These are phyloP conservation scores for Vitis cinerea DNA, from an alignment of 164 flowering plant genomes.

Conservation along the genomic window DNA sequence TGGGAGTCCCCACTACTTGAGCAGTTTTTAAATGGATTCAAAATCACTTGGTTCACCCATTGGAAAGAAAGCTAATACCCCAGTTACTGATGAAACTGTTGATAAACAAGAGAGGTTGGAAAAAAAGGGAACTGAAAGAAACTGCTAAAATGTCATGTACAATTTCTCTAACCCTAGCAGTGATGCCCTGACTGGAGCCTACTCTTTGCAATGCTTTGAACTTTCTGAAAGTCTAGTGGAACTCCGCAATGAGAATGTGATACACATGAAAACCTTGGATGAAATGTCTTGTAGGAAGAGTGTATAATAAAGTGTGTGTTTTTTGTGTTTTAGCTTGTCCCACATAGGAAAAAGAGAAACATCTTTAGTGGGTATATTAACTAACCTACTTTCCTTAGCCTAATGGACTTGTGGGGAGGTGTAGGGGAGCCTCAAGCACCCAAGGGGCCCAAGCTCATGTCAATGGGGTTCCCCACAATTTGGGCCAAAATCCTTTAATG, in stretches of 20 bases:
- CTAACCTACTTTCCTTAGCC: too few species aligned
- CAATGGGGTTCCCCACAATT: too few species aligned
- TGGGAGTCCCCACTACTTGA: conserved; percentile 7
- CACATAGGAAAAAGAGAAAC: too few species aligned
- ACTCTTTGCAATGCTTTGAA: conserved; percentile 82
- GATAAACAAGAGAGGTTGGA: conserved; percentile 42
- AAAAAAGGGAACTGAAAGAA: conserved; percentile 62
- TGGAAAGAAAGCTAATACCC: conserved; percentile 9
- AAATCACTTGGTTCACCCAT: conserved; percentile 15
- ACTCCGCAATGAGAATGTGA: conserved; percentile 58
- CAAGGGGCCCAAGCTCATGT: too few species aligned
- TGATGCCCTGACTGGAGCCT: conserved; percentile 77
- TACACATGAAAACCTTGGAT: conserved; percentile 85
- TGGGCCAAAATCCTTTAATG: too few species aligned
- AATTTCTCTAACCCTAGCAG: conserved; percentile 72
- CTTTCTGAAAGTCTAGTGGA: conserved; percentile 43
- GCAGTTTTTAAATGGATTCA: conserved; percentile 12
- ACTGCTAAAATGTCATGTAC: conserved; percentile 49
- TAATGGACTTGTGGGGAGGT: too few species aligned
- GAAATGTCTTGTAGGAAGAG: conserved; percentile 46
- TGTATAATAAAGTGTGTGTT: too few species aligned
- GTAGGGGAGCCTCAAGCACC: too few species aligned
- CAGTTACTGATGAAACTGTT: conserved; percentile 13
- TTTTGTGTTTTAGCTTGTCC: too few species aligned
- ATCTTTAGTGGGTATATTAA: too few species aligned